These are phyloP conservation scores for Desmodesmus armatus DNA, from an alignment of 139 green algal species.

Conservation along the genomic window DNA sequence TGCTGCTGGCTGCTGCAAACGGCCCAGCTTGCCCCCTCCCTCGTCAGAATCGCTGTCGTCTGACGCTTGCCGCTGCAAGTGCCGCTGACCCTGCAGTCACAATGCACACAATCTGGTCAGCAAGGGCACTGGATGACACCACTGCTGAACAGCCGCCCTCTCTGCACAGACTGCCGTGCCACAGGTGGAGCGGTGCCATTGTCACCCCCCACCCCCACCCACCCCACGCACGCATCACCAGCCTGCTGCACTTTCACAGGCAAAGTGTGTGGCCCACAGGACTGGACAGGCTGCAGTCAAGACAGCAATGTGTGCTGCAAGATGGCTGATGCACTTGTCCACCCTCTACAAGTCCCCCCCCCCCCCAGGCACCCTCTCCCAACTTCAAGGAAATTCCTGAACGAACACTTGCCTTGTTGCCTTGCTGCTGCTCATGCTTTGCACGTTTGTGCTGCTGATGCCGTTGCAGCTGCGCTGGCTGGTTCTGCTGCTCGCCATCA, in stretches of 20 bases:
- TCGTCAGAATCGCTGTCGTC: conserved; percentile 17
- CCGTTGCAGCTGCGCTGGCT: conserved; percentile 11
- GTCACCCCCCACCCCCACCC: too few species aligned
- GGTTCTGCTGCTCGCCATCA: conserved; percentile 7
- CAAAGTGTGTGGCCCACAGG: too few species aligned
- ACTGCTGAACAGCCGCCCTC: too few species aligned
- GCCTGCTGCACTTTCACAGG: too few species aligned
- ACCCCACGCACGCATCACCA: too few species aligned
- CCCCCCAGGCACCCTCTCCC: not conserved
- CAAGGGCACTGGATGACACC: too few species aligned
- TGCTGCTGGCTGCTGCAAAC: not conserved
- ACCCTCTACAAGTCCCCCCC: not conserved
- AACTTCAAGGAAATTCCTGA: not conserved
- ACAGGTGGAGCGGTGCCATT: too few species aligned
- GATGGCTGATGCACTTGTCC: too few species aligned
- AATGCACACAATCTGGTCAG: not conserved
- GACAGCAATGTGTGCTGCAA: too few species aligned
- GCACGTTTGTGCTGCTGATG: not conserved
- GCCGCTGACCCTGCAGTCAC: not conserved
- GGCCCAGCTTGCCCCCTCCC: not conserved
- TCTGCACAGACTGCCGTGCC: too few species aligned
- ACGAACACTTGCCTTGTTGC: not conserved
- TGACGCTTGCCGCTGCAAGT: not conserved
- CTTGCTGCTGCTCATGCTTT: not conserved
- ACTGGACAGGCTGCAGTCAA: too few species aligned